phyloP scores from a whole-genome alignment of 1,284 basidiomycete genomes.

The Sporisorium graminicola region DNA sequence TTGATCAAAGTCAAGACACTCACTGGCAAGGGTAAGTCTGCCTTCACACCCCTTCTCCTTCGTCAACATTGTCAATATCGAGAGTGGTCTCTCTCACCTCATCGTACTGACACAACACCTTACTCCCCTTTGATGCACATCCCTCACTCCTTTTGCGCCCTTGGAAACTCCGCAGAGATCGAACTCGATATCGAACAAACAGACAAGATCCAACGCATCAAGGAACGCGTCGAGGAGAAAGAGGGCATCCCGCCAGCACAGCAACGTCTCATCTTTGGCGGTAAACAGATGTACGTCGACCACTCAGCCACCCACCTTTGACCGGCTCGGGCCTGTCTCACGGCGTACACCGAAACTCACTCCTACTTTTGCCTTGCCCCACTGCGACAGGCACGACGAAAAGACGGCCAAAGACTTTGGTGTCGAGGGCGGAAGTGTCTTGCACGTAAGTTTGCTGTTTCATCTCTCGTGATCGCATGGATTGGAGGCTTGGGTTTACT shows the following conservation, averaged over 20 bases:
- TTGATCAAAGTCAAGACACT: constrained; percentile 78
- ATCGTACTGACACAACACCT: not conserved
- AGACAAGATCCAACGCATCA: constrained; percentile 94
- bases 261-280: constrained; percentile 93
- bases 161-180: constrained; percentile 81
- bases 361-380: not conserved
- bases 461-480: not conserved
- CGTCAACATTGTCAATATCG: not conserved
- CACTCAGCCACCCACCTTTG: not conserved
- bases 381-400: constrained; percentile 66
- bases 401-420: constrained; percentile 69
- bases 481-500: not conserved
- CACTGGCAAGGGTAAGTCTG: constrained; percentile 85
- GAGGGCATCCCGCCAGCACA: constrained; percentile 97
- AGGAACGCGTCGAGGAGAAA: constrained; percentile 99
- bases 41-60: too few relatives aligned
- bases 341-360: too few relatives aligned
- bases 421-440: constrained; percentile 67
- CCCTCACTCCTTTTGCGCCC: too few relatives aligned
- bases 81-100: not conserved
- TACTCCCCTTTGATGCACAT: not conserved
- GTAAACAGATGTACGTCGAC: constrained; percentile 89
- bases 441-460: constrained; percentile 62
- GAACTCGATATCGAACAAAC: constrained; percentile 95
- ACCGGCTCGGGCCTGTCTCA: too few relatives aligned